Percentiles rank a stretch among this genome's conserved stretches.
phyloP scores from a whole-genome alignment of 2,329 filamentous ascomycete genomes.

The Fusarium tricinctum region DNA sequence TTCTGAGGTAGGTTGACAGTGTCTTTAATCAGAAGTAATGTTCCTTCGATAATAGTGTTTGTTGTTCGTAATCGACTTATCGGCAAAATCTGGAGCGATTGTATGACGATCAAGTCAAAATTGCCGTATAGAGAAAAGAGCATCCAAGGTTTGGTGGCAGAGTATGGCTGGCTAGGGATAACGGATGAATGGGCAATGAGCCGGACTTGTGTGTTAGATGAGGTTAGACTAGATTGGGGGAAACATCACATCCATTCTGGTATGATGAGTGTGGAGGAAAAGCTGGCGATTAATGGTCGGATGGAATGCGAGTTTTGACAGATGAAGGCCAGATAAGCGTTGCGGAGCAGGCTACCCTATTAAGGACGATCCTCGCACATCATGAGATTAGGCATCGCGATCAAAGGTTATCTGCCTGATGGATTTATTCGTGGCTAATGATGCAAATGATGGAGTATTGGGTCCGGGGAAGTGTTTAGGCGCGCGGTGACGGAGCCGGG shows the following conservation, averaged over 20 bases:
- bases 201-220: slow-evolving; percentile 1
- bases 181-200: slow-evolving; percentile 27
- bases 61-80: not conserved
- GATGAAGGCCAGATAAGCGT: not conserved
- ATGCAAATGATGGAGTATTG: slow-evolving; percentile 29
- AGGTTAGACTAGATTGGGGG: slow-evolving; percentile 33
- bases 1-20: not conserved
- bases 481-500: slow-evolving; percentile 11
- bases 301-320: not conserved
- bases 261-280: not conserved
- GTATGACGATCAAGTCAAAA: slow-evolving; percentile 7
- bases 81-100: slow-evolving; percentile 22
- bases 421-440: slow-evolving; percentile 12
- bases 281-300: not conserved
- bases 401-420: not conserved
- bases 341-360: not conserved
- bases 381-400: slow-evolving; percentile 10
- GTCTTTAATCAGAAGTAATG: slow-evolving; percentile 13
- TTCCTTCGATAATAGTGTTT: slow-evolving; percentile 12
- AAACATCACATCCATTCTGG: slow-evolving; percentile 10
- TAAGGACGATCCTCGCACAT: not conserved
- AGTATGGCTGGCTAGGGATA: not conserved
- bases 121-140: not conserved
- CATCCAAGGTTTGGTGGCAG: slow-evolving; percentile 14
- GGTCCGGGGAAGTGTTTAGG: slow-evolving; percentile 14